Evolutionary conservation across 352 stramenopile species (phyloP).

Genomic region (Globisporangium viniferum): DNA sequence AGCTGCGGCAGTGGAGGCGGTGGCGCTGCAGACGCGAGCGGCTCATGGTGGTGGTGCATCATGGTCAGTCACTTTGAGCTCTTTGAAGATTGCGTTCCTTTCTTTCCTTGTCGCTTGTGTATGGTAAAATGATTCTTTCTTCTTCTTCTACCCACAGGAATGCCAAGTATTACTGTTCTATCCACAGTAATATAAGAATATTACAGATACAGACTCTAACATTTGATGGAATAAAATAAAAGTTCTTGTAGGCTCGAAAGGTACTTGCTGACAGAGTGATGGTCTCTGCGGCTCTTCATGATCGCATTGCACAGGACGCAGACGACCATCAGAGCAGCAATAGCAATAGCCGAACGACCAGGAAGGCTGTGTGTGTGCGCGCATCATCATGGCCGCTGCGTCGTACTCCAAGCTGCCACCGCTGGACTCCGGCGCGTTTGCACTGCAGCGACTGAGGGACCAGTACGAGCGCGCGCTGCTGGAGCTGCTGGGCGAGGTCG

Average conservation of each 20-base stretch:
- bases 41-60: slow-evolving; percentile 13
- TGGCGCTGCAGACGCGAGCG: background rate
- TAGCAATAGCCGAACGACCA: background rate
- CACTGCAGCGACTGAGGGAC: slow-evolving; percentile 29
- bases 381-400: background rate
- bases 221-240: background rate
- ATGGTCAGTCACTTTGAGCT: background rate
- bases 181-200: background rate
- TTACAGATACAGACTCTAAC: background rate
- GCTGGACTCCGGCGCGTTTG: slow-evolving; percentile 8
- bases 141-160: background rate
- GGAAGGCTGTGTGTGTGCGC: background rate
- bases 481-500: slow-evolving; percentile 31
- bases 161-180: background rate
- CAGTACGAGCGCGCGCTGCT: slow-evolving; percentile 42
- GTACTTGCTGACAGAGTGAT: background rate
- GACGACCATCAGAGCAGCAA: background rate
- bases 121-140: background rate
- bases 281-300: background rate
- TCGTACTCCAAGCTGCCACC: slow-evolving; percentile 10
- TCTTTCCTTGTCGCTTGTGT: background rate
- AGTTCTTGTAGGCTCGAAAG: background rate
- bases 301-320: background rate
- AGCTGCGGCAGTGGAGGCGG: slow-evolving; percentile 10
- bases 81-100: slow-evolving; percentile 3